Evolutionary conservation across 768 basidiomycete species (phyloP), one percentile per base, ranked within the genome.

Genomic region (Mycena belliarum): DNA sequence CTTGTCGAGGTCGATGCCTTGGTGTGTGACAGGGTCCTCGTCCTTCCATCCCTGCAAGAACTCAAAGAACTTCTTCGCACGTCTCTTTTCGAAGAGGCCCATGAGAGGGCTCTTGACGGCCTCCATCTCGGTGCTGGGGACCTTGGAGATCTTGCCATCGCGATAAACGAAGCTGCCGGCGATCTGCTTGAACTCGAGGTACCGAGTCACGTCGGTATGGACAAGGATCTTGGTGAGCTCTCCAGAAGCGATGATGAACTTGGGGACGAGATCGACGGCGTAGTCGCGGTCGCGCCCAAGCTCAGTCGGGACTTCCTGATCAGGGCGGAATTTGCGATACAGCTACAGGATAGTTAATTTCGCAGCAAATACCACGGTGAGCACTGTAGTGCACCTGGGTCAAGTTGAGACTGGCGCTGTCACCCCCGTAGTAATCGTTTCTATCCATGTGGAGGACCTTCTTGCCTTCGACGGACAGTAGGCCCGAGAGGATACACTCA

Each of bases 181-280:
- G 75, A 99, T 98, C 78, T 98, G 96, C 80, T 98, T 99, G 82
- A 99, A 99, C 72, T 98, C 97, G 68, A 99, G 88, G 76, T 99
- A 99, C 60, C 95, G 89, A 40, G 92, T 95, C 60, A 99, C 97
- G 70, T 99, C 95, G 63, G 97, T 98, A 79, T 98, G 95, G 40
- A 99, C 95, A 62, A 99, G 89, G 75, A 99, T 98, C 75, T 89
- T 90, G 51, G 95, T 97, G 69, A 99, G 88, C 74, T 98, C 95
- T 53, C 97, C 97, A 12, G 93, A 94, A 26, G 97, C 90, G 67
- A 98, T 95, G 80, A 98, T 98, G 80, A 99, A 99, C 76, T 99
- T 98, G 71, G 97, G 95, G 68, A 98, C 89, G 63, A 98, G 87
- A 80, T 98, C 97, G 64, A 98, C 89, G 53, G 94, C 94, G 68